These are phyloP conservation scores for Myrica gale DNA, from an alignment of 306 rosid genomes.

Conservation along the genomic window DNA sequence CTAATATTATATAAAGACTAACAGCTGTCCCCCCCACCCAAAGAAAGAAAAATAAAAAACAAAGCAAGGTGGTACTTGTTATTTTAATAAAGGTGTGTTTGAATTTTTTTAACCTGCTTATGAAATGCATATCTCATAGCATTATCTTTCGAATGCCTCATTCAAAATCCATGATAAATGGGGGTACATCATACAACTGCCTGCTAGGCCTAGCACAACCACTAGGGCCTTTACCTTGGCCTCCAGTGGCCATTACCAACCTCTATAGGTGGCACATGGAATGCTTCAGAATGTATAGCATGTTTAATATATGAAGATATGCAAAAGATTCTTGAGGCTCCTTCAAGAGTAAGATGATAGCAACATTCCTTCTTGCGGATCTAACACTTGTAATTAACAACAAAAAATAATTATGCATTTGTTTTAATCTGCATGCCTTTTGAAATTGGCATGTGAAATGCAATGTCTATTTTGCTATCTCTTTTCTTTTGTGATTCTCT, in stretches of 20 bases:
- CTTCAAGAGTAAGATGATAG: background rate
- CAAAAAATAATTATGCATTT: background rate
- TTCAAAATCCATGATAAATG: background rate
- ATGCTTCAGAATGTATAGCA: background rate
- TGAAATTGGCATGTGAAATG: background rate
- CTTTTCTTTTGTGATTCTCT: slow-evolving; percentile 8
- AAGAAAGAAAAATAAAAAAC: too few relatives aligned
- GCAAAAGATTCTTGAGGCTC: background rate
- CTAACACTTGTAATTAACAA: background rate
- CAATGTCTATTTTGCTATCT: background rate
- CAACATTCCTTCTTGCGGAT: too few relatives aligned
- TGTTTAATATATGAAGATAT: background rate
- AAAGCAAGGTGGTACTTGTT: background rate
- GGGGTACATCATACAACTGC: background rate
- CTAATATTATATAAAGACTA: background rate
- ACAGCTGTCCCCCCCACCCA: too few relatives aligned
- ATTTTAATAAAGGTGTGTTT: too few relatives aligned
- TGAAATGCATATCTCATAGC: background rate
- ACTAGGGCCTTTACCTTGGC: background rate
- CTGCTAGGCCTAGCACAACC: background rate
- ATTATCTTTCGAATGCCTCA: background rate
- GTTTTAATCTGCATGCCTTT: background rate
- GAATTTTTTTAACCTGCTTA: background rate
- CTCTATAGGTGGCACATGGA: background rate
- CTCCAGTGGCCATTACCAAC: background rate